Percentiles rank a stretch among this genome's conserved stretches.
Conservation (phyloP, 257 asterid genomes). For the Asclepias syriaca region DNA sequence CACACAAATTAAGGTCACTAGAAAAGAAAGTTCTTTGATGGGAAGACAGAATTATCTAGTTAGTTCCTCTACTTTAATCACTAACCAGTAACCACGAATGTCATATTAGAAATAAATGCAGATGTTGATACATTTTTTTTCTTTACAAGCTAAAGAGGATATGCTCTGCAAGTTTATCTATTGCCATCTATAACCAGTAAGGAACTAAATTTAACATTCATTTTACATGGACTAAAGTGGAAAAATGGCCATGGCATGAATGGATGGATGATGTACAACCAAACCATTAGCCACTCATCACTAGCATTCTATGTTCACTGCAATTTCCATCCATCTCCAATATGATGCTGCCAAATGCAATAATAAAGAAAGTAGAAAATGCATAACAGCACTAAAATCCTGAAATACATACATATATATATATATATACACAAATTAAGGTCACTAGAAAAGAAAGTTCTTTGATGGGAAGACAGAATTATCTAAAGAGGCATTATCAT, state of each 20-base stretch:
- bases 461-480: background rate
- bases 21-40: too few species aligned
- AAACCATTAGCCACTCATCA: background rate
- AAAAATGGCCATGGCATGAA: background rate
- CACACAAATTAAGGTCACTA: too few species aligned
- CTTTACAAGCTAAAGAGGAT: background rate
- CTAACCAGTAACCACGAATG: background rate
- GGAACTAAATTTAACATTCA: background rate
- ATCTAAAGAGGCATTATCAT: background rate
- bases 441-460: background rate
- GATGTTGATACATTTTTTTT: background rate
- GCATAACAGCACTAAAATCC: background rate
- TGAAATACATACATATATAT: too few species aligned
- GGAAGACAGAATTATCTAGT: too few species aligned
- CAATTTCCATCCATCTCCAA: background rate
- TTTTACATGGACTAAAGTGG: background rate
- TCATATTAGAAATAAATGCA: background rate
- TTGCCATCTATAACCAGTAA: background rate
- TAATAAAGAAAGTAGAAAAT: background rate
- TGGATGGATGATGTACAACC: background rate
- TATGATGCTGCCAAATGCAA: background rate
- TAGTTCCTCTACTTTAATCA: background rate
- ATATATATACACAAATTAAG: background rate
- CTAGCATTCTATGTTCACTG: background rate
- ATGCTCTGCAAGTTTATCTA: background rate